Conservation (phyloP, 352 stramenopile species). For the Pythium coloratum region DNA sequence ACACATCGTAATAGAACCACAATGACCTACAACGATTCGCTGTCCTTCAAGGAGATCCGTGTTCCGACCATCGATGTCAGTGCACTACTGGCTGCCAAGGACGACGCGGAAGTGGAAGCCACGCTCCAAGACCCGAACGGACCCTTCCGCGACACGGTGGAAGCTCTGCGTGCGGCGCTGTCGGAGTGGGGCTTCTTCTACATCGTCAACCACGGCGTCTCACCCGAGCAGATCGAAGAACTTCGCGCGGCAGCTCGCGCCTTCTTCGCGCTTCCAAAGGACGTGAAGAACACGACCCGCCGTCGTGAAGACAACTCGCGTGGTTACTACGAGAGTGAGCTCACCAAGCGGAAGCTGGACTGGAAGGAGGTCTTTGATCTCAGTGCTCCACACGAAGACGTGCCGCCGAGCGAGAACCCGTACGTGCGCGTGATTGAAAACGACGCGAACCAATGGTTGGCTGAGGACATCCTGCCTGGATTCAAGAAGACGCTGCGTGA, state of each 20-base stretch:
- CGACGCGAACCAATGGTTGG: slow-evolving; percentile 83
- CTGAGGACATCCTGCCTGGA: slow-evolving; percentile 37
- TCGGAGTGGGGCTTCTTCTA: slow-evolving; percentile 93
- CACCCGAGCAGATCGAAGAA: slow-evolving; percentile 45
- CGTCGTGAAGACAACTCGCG: slow-evolving; percentile 80
- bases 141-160: slow-evolving; percentile 37
- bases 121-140: slow-evolving; percentile 4
- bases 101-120: slow-evolving; percentile 31
- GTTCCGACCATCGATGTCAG: slow-evolving; percentile 48
- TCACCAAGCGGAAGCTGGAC: slow-evolving; percentile 92
- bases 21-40: neutral
- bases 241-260: slow-evolving; percentile 60
- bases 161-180: slow-evolving; percentile 48
- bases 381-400: slow-evolving; percentile 40
- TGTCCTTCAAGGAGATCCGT: neutral
- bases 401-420: slow-evolving; percentile 31
- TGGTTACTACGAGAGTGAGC: slow-evolving; percentile 92
- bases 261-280: slow-evolving; percentile 83
- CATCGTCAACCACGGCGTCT: slow-evolving; percentile 80
- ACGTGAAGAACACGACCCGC: slow-evolving; percentile 49
- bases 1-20: neutral
- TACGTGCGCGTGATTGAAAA: slow-evolving; percentile 59
- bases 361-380: slow-evolving; percentile 91
- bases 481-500: slow-evolving; percentile 50
- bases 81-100: slow-evolving; percentile 34